Evolutionary conservation across 805 yeast species (phyloP), one percentile per base, ranked within the genome.

Genomic region (Candida patagonica): DNA sequence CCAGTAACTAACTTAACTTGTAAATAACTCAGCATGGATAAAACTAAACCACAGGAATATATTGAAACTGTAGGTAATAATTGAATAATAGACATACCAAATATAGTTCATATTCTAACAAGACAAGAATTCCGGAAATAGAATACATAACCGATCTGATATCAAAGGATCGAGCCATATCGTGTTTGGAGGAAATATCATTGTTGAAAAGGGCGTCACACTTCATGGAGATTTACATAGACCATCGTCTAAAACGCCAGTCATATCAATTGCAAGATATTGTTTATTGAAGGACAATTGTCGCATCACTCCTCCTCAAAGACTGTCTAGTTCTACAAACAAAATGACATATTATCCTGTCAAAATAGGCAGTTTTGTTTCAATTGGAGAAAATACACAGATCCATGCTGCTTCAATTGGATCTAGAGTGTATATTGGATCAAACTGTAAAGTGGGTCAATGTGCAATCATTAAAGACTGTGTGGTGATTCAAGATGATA

Each of bases 331-430:
- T n/a, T 38, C 38, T 29, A 29, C 38, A 25, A 41, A 38, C 19
- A 27, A 35, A 17, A 42, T 34, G 24, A 41, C 39, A 23, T 53
- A 48, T 38, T 59, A 57, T 37, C 68, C 69, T 0, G 39, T 60
- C 26, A 49, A 55, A 27, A 53, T 66, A 12, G 70, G 70, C 17
- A 53, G 53, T 31, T 55, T 45, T 35, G 70, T 66, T 10, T 47
- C 47, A 19, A 48, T 65, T 7, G 70, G 68, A 17, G 37, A 36
- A n/a, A 37, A 46, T 27, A 40, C 58, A 2, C 33, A 29, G 5
- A 37, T 63, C 12, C 49, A 58, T 36, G 67, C 69, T 5, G 66
- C 66, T 4, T 38, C 54, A n/a, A 53, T 65, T 6, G 70, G 70
- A 4, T 57, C 62, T 4, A 45, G 49, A 21, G 67, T 63, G 2